Evolutionary conservation across 2,329 filamentous ascomycete genomes (phyloP).

Genomic region (Cercospora berteroae): DNA sequence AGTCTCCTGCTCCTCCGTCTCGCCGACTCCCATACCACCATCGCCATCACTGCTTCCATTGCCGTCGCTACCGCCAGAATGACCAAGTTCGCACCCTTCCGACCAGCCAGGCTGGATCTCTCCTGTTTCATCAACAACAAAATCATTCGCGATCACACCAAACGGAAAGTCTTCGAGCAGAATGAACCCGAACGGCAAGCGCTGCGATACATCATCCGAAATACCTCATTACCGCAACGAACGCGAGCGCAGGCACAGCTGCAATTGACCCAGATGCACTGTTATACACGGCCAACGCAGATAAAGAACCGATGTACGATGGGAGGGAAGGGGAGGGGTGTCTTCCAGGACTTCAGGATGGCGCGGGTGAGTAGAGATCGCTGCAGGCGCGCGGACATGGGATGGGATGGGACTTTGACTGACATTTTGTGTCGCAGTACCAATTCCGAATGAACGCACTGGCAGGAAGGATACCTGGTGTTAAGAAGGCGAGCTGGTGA

Average conservation of each 20-base stretch:
- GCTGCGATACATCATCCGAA: conserved; percentile 79
- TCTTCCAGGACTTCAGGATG: conserved; percentile 92
- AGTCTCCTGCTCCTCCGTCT: not conserved
- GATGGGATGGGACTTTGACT: conserved; percentile 20
- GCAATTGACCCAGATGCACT: conserved; percentile 90
- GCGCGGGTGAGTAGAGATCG: conserved; percentile 65
- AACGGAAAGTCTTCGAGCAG: conserved; percentile 87
- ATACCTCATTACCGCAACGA: conserved; percentile 78
- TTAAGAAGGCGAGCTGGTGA: conserved; percentile 94
- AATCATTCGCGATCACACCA: conserved; percentile 90
- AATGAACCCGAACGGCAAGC: conserved; percentile 89
- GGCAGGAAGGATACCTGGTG: conserved; percentile 80
- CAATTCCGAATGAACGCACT: conserved; percentile 91
- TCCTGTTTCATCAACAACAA: conserved; percentile 83
- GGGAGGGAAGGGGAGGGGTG: conserved; percentile 83
- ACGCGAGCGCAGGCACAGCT: conserved; percentile 89
- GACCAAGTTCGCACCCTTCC: conserved; percentile 60
- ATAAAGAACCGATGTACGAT: conserved; percentile 91
- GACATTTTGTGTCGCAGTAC: conserved; percentile 56
- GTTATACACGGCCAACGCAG: conserved; percentile 89
- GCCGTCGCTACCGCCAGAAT: conserved; percentile 25
- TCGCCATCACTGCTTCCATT: not conserved
- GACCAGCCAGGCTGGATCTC: conserved; percentile 85
- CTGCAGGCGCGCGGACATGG: conserved; percentile 20
- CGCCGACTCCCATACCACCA: not conserved